Conservation (phyloP, 805 yeast genomes). For the Candida stauntonica region DNA sequence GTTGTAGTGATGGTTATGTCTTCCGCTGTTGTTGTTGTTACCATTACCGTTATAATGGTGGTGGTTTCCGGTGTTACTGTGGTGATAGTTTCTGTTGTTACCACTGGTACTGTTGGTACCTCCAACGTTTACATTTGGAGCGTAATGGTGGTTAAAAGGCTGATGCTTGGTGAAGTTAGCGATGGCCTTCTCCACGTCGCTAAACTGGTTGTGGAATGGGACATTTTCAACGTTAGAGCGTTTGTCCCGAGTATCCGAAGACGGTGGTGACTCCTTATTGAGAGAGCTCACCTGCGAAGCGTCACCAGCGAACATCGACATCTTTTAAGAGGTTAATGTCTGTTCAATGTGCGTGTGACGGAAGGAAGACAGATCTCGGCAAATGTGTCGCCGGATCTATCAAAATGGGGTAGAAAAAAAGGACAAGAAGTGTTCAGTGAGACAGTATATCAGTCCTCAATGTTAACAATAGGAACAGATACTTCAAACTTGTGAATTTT, state of each 20-base stretch:
- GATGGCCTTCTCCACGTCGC: slow-evolving; percentile 28
- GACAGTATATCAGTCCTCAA: too few relatives aligned
- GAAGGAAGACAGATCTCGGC: too few relatives aligned
- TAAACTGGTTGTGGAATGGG: slow-evolving; percentile 25
- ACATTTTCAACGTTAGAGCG: too few relatives aligned
- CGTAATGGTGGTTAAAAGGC: slow-evolving; percentile 29
- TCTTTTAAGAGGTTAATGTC: too few relatives aligned
- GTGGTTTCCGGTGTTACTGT: slow-evolving; percentile 6
- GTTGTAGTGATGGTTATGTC: slow-evolving; percentile 6
- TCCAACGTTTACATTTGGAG: slow-evolving; percentile 26
- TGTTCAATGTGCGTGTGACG: too few relatives aligned
- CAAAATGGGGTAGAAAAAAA: too few relatives aligned
- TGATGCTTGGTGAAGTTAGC: slow-evolving; percentile 29
- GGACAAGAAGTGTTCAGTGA: too few relatives aligned
- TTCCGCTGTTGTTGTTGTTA: slow-evolving; percentile 7
- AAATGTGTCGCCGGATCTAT: too few relatives aligned
- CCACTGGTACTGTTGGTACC: slow-evolving; percentile 12
- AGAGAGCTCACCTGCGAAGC: neutral
- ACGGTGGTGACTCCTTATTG: neutral
- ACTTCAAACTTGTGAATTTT: too few relatives aligned
- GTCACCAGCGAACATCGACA: neutral
- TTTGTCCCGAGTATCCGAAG: neutral
- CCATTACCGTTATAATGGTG: slow-evolving; percentile 7
- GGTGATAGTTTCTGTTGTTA: slow-evolving; percentile 6
- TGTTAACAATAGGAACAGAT: too few relatives aligned